Conservation (phyloP, 2,329 filamentous ascomycete species). For the Fusarium sp. region DNA sequence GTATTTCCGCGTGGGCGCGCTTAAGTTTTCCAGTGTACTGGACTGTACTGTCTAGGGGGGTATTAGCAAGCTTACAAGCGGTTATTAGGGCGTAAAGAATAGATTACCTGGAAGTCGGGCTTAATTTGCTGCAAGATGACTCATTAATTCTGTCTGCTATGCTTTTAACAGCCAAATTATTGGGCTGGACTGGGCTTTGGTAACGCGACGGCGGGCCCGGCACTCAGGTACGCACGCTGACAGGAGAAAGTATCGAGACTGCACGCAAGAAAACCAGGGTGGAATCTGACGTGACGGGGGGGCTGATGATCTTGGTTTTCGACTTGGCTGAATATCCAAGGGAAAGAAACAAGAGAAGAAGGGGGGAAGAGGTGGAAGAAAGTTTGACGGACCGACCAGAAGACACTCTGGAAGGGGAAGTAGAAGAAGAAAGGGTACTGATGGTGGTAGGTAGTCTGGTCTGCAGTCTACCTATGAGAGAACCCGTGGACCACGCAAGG, state of each 20-base stretch:
- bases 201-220: constrained; percentile 38
- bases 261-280: constrained; percentile 35
- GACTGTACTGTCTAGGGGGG: not conserved
- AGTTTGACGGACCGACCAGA: constrained; percentile 21
- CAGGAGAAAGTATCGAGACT: constrained; percentile 18
- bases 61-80: not conserved
- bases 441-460: constrained; percentile 14
- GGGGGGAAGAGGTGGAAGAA: constrained; percentile 27
- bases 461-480: constrained; percentile 33
- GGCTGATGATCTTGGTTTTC: constrained; percentile 17
- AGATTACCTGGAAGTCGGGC: not conserved
- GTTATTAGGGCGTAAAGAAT: not conserved
- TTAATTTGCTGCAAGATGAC: not conserved
- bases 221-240: constrained; percentile 29
- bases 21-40: constrained; percentile 31
- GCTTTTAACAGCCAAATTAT: not conserved
- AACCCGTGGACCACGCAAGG: constrained; percentile 31
- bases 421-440: constrained; percentile 26
- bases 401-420: constrained; percentile 4
- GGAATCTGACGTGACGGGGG: constrained; percentile 34
- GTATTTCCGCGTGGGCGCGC: constrained; percentile 44
- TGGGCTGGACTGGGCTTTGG: constrained; percentile 15
- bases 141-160: not conserved
- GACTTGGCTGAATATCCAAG: constrained; percentile 10
- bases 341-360: constrained; percentile 17